phyloP scores from a whole-genome alignment of 495 filamentous ascomycete species.

The Astrocystis sublimbata region DNA sequence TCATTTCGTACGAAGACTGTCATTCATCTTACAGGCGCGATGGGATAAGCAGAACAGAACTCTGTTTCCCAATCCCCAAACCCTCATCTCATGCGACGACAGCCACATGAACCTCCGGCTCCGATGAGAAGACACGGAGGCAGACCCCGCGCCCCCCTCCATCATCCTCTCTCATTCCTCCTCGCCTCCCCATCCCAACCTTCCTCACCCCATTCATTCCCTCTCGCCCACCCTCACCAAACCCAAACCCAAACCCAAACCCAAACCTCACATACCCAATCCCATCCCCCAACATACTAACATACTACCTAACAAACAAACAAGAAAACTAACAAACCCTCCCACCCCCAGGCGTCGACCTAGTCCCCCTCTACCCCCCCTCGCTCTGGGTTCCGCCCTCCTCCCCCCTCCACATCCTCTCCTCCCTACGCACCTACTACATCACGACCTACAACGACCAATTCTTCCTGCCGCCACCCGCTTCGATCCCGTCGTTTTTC shows the following conservation, averaged over 20 bases:
- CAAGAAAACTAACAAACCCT: neutral
- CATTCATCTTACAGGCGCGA: no score
- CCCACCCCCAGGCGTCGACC: slow-evolving; percentile 60
- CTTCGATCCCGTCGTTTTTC: slow-evolving; percentile 62
- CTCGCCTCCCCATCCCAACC: no score
- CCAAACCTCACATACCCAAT: neutral
- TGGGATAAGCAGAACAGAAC: neutral
- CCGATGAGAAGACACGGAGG: no score
- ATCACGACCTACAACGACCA: slow-evolving; percentile 71
- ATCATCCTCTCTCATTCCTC: no score
- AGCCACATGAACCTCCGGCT: no score
- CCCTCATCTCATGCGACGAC: no score
- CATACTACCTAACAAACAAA: neutral
- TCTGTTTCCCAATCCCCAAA: no score
- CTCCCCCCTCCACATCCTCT: slow-evolving; percentile 49
- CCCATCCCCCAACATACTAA: neutral
- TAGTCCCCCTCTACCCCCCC: slow-evolving; percentile 63
- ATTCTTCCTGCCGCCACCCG: slow-evolving; percentile 65
- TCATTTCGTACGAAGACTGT: no score
- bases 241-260: neutral
- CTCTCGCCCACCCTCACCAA: neutral
- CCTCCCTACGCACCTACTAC: slow-evolving; percentile 60
- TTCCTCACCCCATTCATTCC: neutral
- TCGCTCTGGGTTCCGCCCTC: slow-evolving; percentile 47
- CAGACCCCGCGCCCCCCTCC: no score